Conservation (phyloP, 441 rosid genomes). For the Pelargonium citronellum region DNA sequence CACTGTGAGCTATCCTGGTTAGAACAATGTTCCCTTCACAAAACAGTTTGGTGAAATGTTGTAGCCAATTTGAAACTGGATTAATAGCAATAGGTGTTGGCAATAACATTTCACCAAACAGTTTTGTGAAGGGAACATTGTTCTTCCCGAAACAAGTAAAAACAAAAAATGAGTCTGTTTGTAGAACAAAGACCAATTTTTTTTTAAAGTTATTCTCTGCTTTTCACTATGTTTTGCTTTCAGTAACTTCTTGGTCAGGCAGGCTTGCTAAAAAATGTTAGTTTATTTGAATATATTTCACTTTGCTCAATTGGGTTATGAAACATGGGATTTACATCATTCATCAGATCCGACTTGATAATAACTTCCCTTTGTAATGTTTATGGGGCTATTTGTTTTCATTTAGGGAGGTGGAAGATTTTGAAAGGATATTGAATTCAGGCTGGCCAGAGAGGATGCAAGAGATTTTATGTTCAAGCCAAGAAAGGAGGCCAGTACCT, state of each 20-base stretch:
- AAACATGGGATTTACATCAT: not conserved
- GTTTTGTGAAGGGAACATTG: not conserved
- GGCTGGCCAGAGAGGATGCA: conserved; percentile 47
- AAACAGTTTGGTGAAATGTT: too few species aligned
- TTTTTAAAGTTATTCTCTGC: too few species aligned
- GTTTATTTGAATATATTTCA: not conserved
- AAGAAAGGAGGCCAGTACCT: conserved; percentile 45
- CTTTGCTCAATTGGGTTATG: not conserved
- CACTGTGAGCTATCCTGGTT: too few species aligned
- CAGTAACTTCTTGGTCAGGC: not conserved
- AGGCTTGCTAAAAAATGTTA: not conserved
- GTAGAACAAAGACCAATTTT: too few species aligned
- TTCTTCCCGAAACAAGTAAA: too few species aligned
- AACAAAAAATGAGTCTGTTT: too few species aligned
- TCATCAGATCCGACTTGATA: not conserved
- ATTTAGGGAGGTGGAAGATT: conserved; percentile 68
- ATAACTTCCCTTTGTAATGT: not conserved
- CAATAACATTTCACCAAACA: not conserved
- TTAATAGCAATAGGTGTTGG: too few species aligned
- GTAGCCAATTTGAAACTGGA: too few species aligned
- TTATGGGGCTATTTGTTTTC: conserved; percentile 6
- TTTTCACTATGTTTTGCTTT: not conserved
- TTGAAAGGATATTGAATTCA: conserved; percentile 63
- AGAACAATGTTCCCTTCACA: too few species aligned
- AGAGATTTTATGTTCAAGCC: conserved; percentile 46